Evolutionary conservation across 345 rosid species (phyloP).

Genomic region (Citrus medica): DNA sequence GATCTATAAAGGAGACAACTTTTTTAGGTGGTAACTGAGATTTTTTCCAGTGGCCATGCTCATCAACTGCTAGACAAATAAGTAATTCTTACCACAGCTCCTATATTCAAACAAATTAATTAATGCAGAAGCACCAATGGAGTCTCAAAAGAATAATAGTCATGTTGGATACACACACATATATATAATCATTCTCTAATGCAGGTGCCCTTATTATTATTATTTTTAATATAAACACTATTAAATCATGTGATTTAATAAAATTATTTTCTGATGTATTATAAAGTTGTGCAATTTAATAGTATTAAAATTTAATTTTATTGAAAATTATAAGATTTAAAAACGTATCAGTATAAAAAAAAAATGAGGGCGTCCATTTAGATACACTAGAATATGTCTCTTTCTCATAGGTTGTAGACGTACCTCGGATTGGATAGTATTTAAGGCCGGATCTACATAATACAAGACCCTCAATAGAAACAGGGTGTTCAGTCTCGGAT

Average conservation of each 20-base stretch:
- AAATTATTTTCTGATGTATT: too few species aligned
- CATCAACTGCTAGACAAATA: conserved; percentile 25
- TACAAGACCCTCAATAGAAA: conserved; percentile 25
- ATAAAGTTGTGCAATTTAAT: rapidly evolving
- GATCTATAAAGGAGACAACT: conserved; percentile 10
- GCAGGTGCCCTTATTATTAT: rapidly evolving
- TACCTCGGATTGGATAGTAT: conserved; percentile 21
- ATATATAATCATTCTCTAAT: too few species aligned
- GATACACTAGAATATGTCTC: too few species aligned
- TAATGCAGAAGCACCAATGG: not conserved
- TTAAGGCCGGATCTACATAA: conserved; percentile 24
- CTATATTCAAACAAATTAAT: conserved; percentile 2
- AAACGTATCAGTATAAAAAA: too few species aligned
- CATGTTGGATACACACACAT: too few species aligned
- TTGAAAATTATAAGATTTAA: too few species aligned
- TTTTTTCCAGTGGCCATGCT: conserved; percentile 27
- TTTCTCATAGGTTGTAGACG: too few species aligned
- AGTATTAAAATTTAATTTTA: too few species aligned
- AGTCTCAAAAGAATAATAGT: too few species aligned
- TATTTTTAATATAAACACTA: too few species aligned
- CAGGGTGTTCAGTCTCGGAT: not conserved
- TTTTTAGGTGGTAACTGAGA: conserved; percentile 15
- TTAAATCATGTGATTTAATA: too few species aligned
- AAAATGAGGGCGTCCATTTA: too few species aligned
- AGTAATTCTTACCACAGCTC: conserved; percentile 23